Percentiles rank a stretch among this genome's conserved stretches.
These are phyloP conservation scores for Claviceps sp. DNA, from an alignment of 2,329 filamentous ascomycete genomes.

Conservation along the genomic window DNA sequence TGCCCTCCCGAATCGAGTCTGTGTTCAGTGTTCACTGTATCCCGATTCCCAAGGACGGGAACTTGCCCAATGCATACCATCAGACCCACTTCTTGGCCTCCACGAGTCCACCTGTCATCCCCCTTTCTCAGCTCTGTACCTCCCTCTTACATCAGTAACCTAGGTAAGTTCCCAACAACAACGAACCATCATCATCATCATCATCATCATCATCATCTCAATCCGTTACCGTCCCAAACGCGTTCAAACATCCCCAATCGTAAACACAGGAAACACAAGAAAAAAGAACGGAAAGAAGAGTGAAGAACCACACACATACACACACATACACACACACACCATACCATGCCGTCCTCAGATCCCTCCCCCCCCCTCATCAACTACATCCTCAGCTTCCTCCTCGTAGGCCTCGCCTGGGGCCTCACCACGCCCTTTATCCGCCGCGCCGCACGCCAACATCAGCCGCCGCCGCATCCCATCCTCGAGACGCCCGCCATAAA, in stretches of 20 bases:
- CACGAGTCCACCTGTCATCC: neutral
- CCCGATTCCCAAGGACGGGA: no score
- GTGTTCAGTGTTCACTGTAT: no score
- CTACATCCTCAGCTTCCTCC: conserved; percentile 77
- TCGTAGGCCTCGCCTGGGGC: conserved; percentile 87
- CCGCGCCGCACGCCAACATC: conserved; percentile 65
- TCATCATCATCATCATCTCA: neutral
- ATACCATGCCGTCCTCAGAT: conserved; percentile 5
- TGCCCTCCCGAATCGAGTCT: no score
- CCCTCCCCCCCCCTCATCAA: conserved; percentile 48
- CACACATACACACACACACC: no score
- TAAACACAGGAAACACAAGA: neutral
- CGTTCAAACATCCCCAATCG: no score
- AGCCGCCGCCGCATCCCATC: conserved; percentile 43
- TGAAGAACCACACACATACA: no score
- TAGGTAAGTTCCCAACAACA: neutral
- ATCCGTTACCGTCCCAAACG: neutral
- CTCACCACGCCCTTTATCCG: conserved; percentile 89
- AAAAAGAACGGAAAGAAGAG: neutral
- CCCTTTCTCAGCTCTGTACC: neutral
- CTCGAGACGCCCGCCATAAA: conserved; percentile 37
- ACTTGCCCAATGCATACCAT: no score
- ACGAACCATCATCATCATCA: neutral
- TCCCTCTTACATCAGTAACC: neutral
- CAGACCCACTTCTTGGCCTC: no score